Conservation (phyloP, 371 early-diverging fungal species). For the Conidiobolus incongruus region DNA sequence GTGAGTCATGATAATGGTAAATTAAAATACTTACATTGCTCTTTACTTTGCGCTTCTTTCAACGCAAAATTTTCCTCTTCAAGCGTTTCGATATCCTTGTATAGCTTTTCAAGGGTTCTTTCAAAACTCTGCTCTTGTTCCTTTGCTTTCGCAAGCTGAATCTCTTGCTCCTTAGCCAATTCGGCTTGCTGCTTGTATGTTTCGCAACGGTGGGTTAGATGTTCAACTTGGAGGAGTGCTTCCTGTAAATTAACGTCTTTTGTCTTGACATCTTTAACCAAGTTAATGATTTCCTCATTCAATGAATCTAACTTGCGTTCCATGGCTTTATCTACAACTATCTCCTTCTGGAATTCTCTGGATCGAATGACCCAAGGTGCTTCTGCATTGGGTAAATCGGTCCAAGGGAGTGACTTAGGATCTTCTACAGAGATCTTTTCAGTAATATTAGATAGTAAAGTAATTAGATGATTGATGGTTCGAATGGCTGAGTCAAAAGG, state of each 20-base stretch:
- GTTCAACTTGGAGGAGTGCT: slow-evolving; percentile 40
- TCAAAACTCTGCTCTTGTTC: slow-evolving; percentile 38
- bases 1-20: background rate
- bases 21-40: background rate
- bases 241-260: slow-evolving; percentile 68
- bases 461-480: too few species aligned
- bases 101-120: slow-evolving; percentile 48
- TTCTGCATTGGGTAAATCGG: slow-evolving; percentile 7
- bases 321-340: slow-evolving; percentile 49
- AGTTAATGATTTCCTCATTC: slow-evolving; percentile 45
- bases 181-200: slow-evolving; percentile 25
- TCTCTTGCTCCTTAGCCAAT: slow-evolving; percentile 29
- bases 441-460: background rate
- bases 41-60: slow-evolving; percentile 5
- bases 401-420: background rate
- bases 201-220: slow-evolving; percentile 54
- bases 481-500: slow-evolving; percentile 4
- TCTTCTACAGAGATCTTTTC: background rate
- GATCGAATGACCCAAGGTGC: slow-evolving; percentile 69
- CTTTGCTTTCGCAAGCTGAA: slow-evolving; percentile 25
- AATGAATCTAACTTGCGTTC: slow-evolving; percentile 47
- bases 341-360: slow-evolving; percentile 46
- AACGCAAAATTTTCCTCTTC: slow-evolving; percentile 19
- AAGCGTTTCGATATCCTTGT: slow-evolving; percentile 36
- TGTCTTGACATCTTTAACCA: slow-evolving; percentile 42